These are phyloP conservation scores for Emmonsiellopsis sp. DNA, from an alignment of 2,329 filamentous ascomycete genomes.

Conservation along the genomic window DNA sequence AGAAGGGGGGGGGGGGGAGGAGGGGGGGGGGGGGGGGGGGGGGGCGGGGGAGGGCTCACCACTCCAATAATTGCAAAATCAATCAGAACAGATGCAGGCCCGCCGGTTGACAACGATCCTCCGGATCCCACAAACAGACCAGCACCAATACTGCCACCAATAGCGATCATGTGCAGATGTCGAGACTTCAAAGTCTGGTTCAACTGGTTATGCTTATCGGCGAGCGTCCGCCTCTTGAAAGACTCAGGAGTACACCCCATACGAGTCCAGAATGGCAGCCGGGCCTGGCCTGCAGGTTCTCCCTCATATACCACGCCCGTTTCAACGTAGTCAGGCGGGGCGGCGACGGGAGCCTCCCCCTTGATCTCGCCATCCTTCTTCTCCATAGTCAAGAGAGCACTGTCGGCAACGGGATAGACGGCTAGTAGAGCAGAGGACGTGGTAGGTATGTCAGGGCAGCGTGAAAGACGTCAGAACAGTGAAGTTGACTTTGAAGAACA, in stretches of 20 bases:
- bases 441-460: too few species aligned
- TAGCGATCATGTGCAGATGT: slow-evolving; percentile 35
- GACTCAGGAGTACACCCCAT: slow-evolving; percentile 32
- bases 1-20: too few species aligned
- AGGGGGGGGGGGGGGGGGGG: too few species aligned
- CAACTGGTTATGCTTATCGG: slow-evolving; percentile 15
- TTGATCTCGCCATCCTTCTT: not conserved
- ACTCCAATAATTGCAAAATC: slow-evolving; percentile 46
- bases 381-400: not conserved
- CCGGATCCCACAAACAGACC: slow-evolving; percentile 36
- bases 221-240: slow-evolving; percentile 25
- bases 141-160: slow-evolving; percentile 20
- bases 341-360: not conserved
- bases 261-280: slow-evolving; percentile 27
- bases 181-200: slow-evolving; percentile 22
- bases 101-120: slow-evolving; percentile 26
- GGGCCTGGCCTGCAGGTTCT: not conserved
- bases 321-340: slow-evolving; percentile 7
- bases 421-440: not conserved
- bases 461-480: too few species aligned
- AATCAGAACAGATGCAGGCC: slow-evolving; percentile 29
- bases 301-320: not conserved
- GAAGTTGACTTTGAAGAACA: too few species aligned
- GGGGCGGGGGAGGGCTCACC: slow-evolving; percentile 9
- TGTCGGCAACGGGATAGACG: not conserved